Base-by-base conservation (phyloP, 257 asterid species). In the Solanum virginianum region DNA sequence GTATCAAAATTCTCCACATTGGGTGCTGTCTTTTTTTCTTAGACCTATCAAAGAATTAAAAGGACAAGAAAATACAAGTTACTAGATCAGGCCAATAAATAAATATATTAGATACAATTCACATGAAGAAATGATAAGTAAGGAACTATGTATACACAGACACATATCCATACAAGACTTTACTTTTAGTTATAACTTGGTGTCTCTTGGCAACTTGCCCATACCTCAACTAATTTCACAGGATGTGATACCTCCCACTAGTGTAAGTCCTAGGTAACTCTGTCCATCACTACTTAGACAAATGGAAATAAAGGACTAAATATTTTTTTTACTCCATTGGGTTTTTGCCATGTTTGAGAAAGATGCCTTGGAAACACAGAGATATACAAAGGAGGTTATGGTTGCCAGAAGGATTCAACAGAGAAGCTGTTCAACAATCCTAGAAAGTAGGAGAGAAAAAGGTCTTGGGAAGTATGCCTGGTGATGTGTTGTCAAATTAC, bases 1-100 rank as follows among this genome's bases (percentile, higher is more conserved):
- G 89, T 89, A 80, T 93, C 98, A 6, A 88, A 84, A 89, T 87
- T 93, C 88, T 94, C 98, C 87, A 84, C 93, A 86, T 89, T 93
- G 80, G 91, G 93, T 82, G 91, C 17, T 51, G 95, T 80, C 85
- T 91, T 87, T 85, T 96, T 89, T 97, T 93, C 95, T 96, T 96
- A 60, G 97, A 90, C 86, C 96, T 93, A 82, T 94, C 88, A 93
- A 89, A 84, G 84, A 87, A 81, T 71, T 81, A 80, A 87, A 24
- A 75, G 69, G 66, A 81, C 45, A 56, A 84, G 71, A 79, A 47
- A 29, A 85, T 60, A 69, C 55, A 60, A n/a, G 81, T 82, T 55
- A 74, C 5, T 26, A 59, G 51, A 63, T 20, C 18, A 26, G 63
- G 45, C 82, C 63, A 85, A n/a, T 45, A 45, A 63, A 39, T 20